Percentiles rank a stretch among this genome's conserved stretches.
Conservation (phyloP, 768 basidiomycete species). For the Mycena kentingensis region DNA sequence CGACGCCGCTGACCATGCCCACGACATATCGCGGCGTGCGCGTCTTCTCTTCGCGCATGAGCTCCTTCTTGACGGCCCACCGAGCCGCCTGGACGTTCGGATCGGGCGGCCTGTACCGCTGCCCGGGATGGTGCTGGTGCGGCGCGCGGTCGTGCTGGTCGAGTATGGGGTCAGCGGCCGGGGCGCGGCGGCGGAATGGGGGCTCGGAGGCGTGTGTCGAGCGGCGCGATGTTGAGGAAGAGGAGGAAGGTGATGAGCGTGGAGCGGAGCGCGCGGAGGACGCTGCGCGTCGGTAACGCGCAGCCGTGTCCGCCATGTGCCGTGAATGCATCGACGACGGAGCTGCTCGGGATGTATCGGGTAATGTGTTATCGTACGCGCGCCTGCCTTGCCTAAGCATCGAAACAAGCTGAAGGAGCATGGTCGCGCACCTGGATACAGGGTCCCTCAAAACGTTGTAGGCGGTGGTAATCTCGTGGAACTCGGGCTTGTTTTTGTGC, state of each 20-base stretch:
- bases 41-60: constrained; percentile 17
- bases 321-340: constrained; percentile 15
- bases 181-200: neutral
- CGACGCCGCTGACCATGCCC: neutral
- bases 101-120: constrained; percentile 20
- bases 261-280: neutral
- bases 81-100: constrained; percentile 10
- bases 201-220: neutral
- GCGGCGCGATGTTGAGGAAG: neutral
- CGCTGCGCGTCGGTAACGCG: constrained; percentile 15
- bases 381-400: constrained; percentile 1
- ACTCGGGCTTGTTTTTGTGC: constrained; percentile 15
- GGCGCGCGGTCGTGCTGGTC: constrained; percentile 8
- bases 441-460: constrained; percentile 21
- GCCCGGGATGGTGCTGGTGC: constrained; percentile 18
- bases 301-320: constrained; percentile 19
- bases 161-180: constrained; percentile 11
- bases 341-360: neutral
- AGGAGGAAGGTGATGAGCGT: neutral
- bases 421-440: constrained; percentile 11
- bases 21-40: constrained; percentile 9
- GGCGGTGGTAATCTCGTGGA: constrained; percentile 18
- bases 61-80: constrained; percentile 13
- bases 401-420: neutral
- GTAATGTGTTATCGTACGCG: constrained; percentile 21